Conservation (phyloP, 108 stramenopile genomes). For the Pinguiococcus pyrenoidosus region DNA sequence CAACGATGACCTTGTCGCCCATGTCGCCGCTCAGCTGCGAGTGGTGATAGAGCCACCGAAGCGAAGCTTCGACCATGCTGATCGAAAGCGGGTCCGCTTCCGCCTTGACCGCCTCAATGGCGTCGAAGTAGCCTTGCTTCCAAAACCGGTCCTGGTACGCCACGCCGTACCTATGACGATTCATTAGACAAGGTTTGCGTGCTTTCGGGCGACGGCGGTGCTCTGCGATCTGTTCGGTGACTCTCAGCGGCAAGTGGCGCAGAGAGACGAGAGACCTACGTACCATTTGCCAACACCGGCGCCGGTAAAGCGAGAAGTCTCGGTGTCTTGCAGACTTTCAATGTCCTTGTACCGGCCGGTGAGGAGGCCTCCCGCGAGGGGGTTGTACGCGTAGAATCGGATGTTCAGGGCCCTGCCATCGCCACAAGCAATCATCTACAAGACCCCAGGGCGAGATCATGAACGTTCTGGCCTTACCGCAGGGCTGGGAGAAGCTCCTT, state of each 20-base stretch:
- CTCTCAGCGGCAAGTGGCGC: too few relatives aligned
- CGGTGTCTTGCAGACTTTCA: conserved; percentile 22
- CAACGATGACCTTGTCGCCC: conserved; percentile 59
- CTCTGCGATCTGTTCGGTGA: too few relatives aligned
- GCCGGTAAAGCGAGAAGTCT: conserved; percentile 54
- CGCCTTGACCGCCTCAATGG: conserved; percentile 44
- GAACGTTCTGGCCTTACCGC: too few relatives aligned
- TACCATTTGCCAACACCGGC: too few relatives aligned
- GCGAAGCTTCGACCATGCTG: conserved; percentile 64
- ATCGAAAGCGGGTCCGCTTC: conserved; percentile 47
- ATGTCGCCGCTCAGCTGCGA: conserved; percentile 41
- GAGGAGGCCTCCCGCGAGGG: conserved; percentile 68
- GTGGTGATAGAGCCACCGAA: conserved; percentile 71
- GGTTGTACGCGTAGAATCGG: conserved; percentile 84
- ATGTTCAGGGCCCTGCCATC: conserved; percentile 49
- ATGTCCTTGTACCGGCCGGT: conserved; percentile 54
- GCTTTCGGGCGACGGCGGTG: too few relatives aligned
- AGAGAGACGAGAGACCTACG: too few relatives aligned
- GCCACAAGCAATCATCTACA: too few relatives aligned
- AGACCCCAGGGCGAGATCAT: too few relatives aligned
- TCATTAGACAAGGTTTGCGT: neutral
- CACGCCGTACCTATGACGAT: conserved; percentile 2
- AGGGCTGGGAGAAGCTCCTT: conserved; percentile 64
- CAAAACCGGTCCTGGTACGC: conserved; percentile 74
- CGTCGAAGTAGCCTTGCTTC: conserved; percentile 57